Percentiles rank a stretch among this genome's conserved stretches.
These are phyloP conservation scores for Globisporangium mamillatum DNA, from an alignment of 352 stramenopile genomes.

Conservation along the genomic window DNA sequence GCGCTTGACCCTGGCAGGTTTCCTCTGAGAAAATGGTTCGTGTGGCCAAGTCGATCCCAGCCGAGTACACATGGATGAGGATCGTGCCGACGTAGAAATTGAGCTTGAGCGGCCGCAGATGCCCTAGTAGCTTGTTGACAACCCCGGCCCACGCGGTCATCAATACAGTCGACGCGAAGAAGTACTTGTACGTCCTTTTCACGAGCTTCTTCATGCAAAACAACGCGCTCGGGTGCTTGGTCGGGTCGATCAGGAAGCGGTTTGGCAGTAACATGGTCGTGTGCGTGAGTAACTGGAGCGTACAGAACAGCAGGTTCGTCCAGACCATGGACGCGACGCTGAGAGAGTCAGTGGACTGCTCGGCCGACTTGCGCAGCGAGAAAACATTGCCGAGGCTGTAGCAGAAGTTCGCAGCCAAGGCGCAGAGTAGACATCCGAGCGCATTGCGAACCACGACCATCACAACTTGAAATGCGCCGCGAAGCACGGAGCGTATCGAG, in stretches of 20 bases:
- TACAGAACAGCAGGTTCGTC: conserved; percentile 18
- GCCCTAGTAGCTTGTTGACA: background rate
- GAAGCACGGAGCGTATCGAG: background rate
- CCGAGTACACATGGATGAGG: background rate
- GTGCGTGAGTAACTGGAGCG: background rate
- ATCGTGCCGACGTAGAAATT: background rate
- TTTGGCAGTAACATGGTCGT: conserved; percentile 12
- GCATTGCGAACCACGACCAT: conserved; percentile 25
- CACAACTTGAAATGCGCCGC: background rate
- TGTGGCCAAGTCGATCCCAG: conserved; percentile 2
- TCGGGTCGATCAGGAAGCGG: conserved; percentile 8
- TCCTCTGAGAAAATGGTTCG: conserved; percentile 5
- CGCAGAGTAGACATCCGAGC: conserved; percentile 13
- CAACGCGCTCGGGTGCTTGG: conserved; percentile 9
- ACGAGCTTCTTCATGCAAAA: conserved; percentile 17
- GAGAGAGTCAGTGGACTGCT: background rate
- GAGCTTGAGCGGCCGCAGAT: conserved; percentile 2
- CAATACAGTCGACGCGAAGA: conserved; percentile 26
- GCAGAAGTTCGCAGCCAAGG: conserved; percentile 24
- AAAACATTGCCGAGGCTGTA: conserved; percentile 31
- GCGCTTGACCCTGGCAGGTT: conserved; percentile 2
- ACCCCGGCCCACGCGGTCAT: conserved; percentile 29
- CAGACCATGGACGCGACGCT: conserved; percentile 29
- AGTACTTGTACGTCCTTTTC: conserved; percentile 20
- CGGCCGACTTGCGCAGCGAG: conserved; percentile 15